Conservation (phyloP, 306 rosid genomes). For the Citrullus colocynthis region DNA sequence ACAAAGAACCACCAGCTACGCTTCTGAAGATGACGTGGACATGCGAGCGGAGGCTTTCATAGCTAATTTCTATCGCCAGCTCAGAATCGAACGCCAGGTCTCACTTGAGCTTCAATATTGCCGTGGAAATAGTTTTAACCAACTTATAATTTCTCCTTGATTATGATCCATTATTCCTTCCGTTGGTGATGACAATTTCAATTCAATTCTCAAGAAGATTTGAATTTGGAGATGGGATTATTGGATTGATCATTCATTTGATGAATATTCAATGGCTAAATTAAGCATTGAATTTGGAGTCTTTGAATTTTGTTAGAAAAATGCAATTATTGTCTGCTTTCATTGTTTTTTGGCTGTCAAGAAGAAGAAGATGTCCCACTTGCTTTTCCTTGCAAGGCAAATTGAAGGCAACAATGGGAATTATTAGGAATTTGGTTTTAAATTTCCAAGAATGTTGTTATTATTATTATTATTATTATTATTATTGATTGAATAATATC, state of each 20-base stretch:
- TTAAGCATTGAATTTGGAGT: not conserved
- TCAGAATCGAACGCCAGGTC: conserved; percentile 64
- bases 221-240: not conserved
- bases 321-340: not conserved
- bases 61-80: conserved; percentile 50
- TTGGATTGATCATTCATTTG: too few species aligned
- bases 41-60: conserved; percentile 61
- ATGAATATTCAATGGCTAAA: not conserved
- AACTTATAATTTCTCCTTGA: not conserved
- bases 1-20: conserved; percentile 44
- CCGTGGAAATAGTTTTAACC: conserved; percentile 20
- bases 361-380: not conserved
- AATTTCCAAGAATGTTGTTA: not conserved
- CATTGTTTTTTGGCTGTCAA: not conserved
- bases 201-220: too few species aligned
- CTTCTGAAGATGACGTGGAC: conserved; percentile 62
- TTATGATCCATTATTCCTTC: not conserved
- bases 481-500: not conserved
- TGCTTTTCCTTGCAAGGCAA: not conserved
- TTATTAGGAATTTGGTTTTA: not conserved
- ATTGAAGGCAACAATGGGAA: not conserved
- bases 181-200: not conserved
- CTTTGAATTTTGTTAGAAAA: not conserved
- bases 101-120: conserved; percentile 50
- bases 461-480: too few species aligned